Conservation (phyloP, 2,329 filamentous ascomycete species). For the Sporothrix dimorphospora region DNA sequence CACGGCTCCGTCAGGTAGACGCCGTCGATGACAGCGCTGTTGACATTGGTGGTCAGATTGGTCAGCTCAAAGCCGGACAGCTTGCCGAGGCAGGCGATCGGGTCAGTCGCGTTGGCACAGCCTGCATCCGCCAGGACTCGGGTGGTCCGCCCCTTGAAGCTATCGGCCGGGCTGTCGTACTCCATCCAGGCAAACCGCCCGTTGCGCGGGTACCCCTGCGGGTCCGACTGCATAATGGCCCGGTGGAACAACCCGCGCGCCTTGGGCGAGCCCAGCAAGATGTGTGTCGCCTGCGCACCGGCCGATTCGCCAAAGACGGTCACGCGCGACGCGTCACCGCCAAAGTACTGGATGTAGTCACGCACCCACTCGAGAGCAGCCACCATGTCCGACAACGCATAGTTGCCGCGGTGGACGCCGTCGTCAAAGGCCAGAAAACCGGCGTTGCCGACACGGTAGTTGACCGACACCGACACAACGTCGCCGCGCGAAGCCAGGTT, state of each 20-base stretch:
- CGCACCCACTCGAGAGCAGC: conserved; percentile 47
- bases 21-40: conserved; percentile 40
- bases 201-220: conserved; percentile 35
- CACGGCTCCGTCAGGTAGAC: conserved; percentile 37
- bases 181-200: conserved; percentile 32
- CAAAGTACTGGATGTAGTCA: conserved; percentile 42
- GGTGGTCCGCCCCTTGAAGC: conserved; percentile 34
- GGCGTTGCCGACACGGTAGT: conserved; percentile 44
- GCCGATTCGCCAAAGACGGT: conserved; percentile 46
- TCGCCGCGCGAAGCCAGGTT: conserved; percentile 51
- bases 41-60: conserved; percentile 39
- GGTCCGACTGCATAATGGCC: conserved; percentile 40
- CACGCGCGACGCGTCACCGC: conserved; percentile 42
- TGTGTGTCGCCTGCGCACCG: conserved; percentile 37
- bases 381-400: conserved; percentile 47
- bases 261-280: conserved; percentile 38
- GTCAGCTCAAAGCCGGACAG: conserved; percentile 39
- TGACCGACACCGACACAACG: conserved; percentile 48
- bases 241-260: conserved; percentile 39
- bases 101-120: conserved; percentile 35
- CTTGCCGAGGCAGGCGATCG: conserved; percentile 37
- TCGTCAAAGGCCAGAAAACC: conserved; percentile 41
- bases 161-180: conserved; percentile 35
- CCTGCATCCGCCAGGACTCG: conserved; percentile 37
- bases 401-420: conserved; percentile 47